Conservation (phyloP, 805 yeast species). For the Myxozyma melibiosi region DNA sequence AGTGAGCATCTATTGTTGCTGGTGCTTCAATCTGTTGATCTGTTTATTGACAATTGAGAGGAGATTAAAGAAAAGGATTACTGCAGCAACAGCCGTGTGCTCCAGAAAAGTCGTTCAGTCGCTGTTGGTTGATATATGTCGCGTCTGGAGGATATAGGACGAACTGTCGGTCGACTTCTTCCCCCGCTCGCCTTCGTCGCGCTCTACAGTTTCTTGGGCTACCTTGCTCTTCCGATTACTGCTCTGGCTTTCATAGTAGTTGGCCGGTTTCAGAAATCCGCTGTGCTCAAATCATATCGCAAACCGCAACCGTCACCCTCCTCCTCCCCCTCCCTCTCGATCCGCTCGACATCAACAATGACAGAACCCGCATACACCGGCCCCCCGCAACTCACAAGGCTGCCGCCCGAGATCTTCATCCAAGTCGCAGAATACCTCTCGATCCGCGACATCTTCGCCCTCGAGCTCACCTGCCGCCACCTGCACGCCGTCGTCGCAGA, state of each 20-base stretch:
- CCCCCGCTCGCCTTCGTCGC: neutral
- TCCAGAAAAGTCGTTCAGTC: too few species aligned
- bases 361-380: conserved; percentile 1
- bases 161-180: neutral
- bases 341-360: neutral
- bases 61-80: too few species aligned
- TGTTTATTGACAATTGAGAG: too few species aligned
- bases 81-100: too few species aligned
- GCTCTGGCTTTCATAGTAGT: too few species aligned
- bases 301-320: too few species aligned
- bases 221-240: conserved; percentile 1
- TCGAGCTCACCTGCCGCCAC: conserved; percentile 7
- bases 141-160: neutral
- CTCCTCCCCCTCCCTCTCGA: too few species aligned
- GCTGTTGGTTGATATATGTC: too few species aligned
- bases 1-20: too few species aligned
- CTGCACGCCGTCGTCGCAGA: conserved; percentile 13
- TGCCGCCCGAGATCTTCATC: conserved; percentile 26
- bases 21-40: too few species aligned
- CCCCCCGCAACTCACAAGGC: conserved; percentile 7
- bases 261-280: too few species aligned
- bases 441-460: conserved; percentile 8
- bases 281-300: neutral
- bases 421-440: conserved; percentile 12
- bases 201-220: neutral